Percentiles rank a stretch among this genome's conserved stretches.
These are phyloP conservation scores for Trichoderma pleuroti DNA, from an alignment of 2,329 filamentous ascomycete species.

Conservation along the genomic window DNA sequence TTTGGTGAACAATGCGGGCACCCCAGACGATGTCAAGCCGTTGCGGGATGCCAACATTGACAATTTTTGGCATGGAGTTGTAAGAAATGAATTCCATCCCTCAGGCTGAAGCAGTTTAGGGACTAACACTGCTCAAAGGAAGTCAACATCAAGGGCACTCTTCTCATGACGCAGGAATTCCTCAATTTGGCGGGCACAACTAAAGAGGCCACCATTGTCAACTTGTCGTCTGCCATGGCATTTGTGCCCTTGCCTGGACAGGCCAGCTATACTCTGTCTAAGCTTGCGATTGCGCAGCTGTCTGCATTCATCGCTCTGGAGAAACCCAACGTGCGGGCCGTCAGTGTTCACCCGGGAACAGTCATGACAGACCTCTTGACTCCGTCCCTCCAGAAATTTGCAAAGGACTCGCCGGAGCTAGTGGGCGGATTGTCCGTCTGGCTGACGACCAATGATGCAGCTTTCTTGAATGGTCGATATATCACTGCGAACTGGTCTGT, in stretches of 20 bases:
- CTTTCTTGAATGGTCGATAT: constrained; percentile 1
- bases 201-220: constrained; percentile 1
- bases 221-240: background rate
- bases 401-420: background rate
- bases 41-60: background rate
- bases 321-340: constrained; percentile 3
- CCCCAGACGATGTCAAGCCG: background rate
- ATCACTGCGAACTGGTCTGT: constrained; percentile 11
- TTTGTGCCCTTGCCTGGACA: background rate
- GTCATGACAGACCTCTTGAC: background rate
- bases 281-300: constrained; percentile 6
- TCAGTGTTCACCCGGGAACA: constrained; percentile 9
- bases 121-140: background rate
- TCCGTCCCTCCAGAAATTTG: background rate
- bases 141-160: constrained; percentile 4
- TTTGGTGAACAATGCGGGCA: constrained; percentile 8
- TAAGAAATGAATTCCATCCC: background rate
- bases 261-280: background rate
- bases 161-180: background rate
- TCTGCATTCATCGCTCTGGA: background rate
- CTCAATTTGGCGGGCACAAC: background rate
- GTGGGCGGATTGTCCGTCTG: background rate
- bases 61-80: background rate
- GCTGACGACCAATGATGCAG: background rate
- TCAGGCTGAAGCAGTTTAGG: background rate